Base-by-base conservation (phyloP, 2,329 filamentous ascomycete species). In the Stachybotrys echinatus region DNA sequence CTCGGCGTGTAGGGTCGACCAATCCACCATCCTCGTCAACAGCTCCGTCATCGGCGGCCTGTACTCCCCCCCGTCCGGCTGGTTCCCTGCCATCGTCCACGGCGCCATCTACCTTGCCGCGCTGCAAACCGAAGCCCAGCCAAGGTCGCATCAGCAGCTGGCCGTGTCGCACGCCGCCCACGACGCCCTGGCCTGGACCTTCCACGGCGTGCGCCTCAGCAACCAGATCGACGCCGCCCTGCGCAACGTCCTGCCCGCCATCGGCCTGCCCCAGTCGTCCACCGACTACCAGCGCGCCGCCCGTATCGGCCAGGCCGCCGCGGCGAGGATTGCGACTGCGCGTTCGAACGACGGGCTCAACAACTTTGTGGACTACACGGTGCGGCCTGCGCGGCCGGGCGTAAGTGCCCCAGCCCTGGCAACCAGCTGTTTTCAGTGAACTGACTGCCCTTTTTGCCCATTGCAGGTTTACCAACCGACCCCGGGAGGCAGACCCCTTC, bases 111-210 rank as follows among this genome's bases (percentile, higher is more conserved):
- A 46, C 27, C 27, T n/a, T 3, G 44, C 44, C 10, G 44, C 44
- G 3, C 12, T 34, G 7, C 19, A 22, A 14, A 34, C 22, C n/a
- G 17, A 22, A 12, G 7, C 46, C 23, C 23, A 50, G 34, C 18
- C 45, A 17, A 47, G 34, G 12, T 40, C 19, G 8, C 47, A 50
- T 38, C 52, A 54, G 48, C 52, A 54, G 43, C 45, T 52, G 12
- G 52, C 52, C 34, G 48, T 54, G 10, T 54, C 52, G 2, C 50
- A 52, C 37, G 52, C 52, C 7, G 52, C 52, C 6, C 52, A 54
- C 27, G 50, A 52, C 42, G 40, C 50, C 4, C 39, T 54, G 23
- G 34, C 40, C 7, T 52, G 52, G 50, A 47, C 43, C 22, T 54
- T 52, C 48, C 50, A 54, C 17, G 50, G 52, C 19, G 47, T 43